Base-by-base conservation (phyloP, 2,329 filamentous ascomycete species). In the Sporothrix brunneoviolacea region DNA sequence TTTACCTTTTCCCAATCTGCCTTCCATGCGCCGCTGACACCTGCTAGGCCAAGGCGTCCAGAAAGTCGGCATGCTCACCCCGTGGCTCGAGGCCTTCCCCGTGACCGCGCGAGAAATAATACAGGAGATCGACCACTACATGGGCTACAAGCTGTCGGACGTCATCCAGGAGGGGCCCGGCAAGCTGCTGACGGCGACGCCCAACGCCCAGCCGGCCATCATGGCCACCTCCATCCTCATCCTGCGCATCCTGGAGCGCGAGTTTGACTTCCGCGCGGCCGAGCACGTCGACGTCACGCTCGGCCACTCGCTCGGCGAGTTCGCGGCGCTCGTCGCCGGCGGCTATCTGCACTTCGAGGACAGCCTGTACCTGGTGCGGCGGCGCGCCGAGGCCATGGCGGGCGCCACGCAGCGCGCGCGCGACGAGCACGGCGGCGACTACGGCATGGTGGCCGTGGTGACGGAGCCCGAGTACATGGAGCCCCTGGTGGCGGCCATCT, bases 151-250 rank as follows among this genome's bases (percentile, higher is more conserved):
- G 55, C 77, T 97, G 51, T 90, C 88, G 35, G 74, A 76, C 22
- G 76, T 91, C 53, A 95, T 96, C 59, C 82, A 84, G 53, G 74
- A 87, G 24, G 91, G 91, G 0, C 87, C 91, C 2, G 88, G 86
- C 59, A 82, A 80, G 50, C 70, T 76, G 46, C 80, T 97, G 50
- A 94, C 88, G 36, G 79, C 81, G 51, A 96, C 91, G 4, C 81
- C 86, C 57, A 91, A 95, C 64, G 87, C 91, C 4, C 91, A 97
- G 67, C 91, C 91, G 2, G 91, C 91, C 60, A 95, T 96, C 67
- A 95, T 97, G 89, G 88, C 90, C 13, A 93, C 89, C 4, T 94
- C 88, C 24, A 83, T 96, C 62, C 78, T 95, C 53, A 94, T 96
- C 62, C 76, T 96, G 49, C 84, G 88, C 50, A 83, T 96, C 54